Conservation (phyloP, 805 yeast species). For the Babjeviella inositovora region DNA sequence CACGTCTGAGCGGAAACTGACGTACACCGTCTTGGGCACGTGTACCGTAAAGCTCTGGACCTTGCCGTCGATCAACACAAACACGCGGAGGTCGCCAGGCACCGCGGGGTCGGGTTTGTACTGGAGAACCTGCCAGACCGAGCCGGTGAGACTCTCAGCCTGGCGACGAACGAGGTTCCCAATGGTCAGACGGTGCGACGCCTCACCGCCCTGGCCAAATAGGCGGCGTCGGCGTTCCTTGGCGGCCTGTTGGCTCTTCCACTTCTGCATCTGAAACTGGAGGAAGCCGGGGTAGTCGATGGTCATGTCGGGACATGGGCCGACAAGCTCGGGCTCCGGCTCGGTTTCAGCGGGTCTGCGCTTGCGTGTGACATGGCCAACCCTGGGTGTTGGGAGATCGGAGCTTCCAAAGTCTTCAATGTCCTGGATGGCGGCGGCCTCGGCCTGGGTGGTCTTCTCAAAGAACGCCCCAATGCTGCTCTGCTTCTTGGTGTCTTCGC, state of each 20-base stretch:
- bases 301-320: conserved; percentile 47
- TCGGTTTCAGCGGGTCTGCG: conserved; percentile 21
- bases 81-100: conserved; percentile 71
- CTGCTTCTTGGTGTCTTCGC: conserved; percentile 61
- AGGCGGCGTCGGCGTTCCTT: conserved; percentile 57
- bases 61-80: conserved; percentile 49
- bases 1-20: conserved; percentile 39
- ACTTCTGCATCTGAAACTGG: conserved; percentile 67
- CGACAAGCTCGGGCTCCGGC: conserved; percentile 25
- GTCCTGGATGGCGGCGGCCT: conserved; percentile 33
- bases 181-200: conserved; percentile 39
- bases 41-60: conserved; percentile 61
- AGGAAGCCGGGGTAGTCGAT: conserved; percentile 58
- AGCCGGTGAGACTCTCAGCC: conserved; percentile 63
- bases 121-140: conserved; percentile 79
- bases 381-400: conserved; percentile 11
- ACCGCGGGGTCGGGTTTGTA: conserved; percentile 31
- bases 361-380: conserved; percentile 22
- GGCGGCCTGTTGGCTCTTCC: conserved; percentile 67
- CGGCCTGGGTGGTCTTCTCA: conserved; percentile 19
- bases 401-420: conserved; percentile 56
- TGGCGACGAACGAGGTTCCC: conserved; percentile 59
- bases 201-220: conserved; percentile 51
- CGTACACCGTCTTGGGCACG: conserved; percentile 58
- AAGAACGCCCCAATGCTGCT: conserved; percentile 46